These are phyloP conservation scores for Tephrocybe rancida DNA, from an alignment of 768 basidiomycete genomes.

Conservation along the genomic window DNA sequence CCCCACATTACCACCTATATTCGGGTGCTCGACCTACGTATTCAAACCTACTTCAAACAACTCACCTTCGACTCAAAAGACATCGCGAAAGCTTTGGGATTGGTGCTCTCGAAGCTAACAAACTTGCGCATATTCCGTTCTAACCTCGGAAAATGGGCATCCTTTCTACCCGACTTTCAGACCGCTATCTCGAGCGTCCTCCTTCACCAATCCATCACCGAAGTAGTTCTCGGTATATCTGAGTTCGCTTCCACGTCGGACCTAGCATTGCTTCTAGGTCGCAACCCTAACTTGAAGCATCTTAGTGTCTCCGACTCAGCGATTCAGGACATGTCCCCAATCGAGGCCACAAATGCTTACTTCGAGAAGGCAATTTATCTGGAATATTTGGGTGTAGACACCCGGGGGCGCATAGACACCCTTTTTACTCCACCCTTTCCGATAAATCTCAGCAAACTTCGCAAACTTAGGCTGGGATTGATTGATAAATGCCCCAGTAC, in stretches of 20 bases:
- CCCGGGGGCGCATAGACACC: neutral
- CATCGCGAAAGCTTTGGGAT: neutral
- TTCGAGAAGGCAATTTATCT: neutral
- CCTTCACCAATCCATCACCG: slow-evolving; percentile 5
- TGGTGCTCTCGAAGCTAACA: slow-evolving; percentile 2
- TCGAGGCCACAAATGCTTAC: neutral
- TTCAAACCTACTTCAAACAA: slow-evolving; percentile 6
- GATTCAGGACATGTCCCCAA: neutral
- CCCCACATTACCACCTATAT: neutral
- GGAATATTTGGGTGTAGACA: slow-evolving; percentile 2
- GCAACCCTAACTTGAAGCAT: slow-evolving; percentile 1
- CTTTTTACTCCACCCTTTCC: slow-evolving; percentile 2
- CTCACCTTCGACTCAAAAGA: slow-evolving; percentile 4
- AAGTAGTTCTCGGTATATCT: slow-evolving; percentile 1
- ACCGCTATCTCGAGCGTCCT: slow-evolving; percentile 2
- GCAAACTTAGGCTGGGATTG: slow-evolving; percentile 4
- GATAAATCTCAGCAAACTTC: slow-evolving; percentile 8
- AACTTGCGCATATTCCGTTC: neutral
- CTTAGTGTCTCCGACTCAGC: slow-evolving; percentile 6
- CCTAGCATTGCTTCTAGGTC: neutral
- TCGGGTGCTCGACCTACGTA: neutral
- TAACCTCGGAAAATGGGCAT: slow-evolving; percentile 5
- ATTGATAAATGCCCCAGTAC: slow-evolving; percentile 6
- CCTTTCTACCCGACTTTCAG: slow-evolving; percentile 1
- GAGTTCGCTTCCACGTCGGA: slow-evolving; percentile 1